Evolutionary conservation across 768 basidiomycete genomes (phyloP), one percentile per base, ranked within the genome.

Genomic region (Podaxis sp.): DNA sequence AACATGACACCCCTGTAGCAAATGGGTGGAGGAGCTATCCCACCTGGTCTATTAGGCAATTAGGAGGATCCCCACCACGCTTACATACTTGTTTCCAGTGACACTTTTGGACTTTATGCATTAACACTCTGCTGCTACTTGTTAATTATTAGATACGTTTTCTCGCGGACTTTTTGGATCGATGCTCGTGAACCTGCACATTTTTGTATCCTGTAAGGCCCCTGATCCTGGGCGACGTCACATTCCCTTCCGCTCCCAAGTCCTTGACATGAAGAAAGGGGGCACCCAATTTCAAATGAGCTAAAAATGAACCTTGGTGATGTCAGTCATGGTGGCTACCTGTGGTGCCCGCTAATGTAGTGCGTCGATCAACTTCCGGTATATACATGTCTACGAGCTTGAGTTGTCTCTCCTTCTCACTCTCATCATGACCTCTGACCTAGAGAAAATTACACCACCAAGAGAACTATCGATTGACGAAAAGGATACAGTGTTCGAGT

Each of bases 401-500:
- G 9, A 30, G 28, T 59, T 49, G 15, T 48, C 40, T 30, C 19
- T 40, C 13, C 54, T 57, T 30, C n/a, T 48, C 52, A 7, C 44
- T 19, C 5, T 53, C 48, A 51, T 44, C 19, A 68, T 68, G 67
- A 8, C 66, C 19, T 55, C 69, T 15, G 67, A 68, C 46, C 63
- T 72, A 42, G 68, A 70, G 36, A 72, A 71, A 55, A 68, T 77
- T 46, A 69, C 68, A 26, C 79, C 82, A 8, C 78, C 82, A 4
- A 75, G 74, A 55, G 73, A 79, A 53, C 74, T 84, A 26, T 71
- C 68, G 12, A 68, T 73, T 11, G 55, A 65, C 7, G 74, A 80
- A 8, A 76, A 74, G 48, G 63, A 66, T 4, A 72, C 70, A 11
- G 70, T 84, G 22, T 83, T 84, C 67, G 61, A 76, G 11, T 75